Conservation (phyloP, 108 stramenopile species). For the Schizochytrium sp. region DNA sequence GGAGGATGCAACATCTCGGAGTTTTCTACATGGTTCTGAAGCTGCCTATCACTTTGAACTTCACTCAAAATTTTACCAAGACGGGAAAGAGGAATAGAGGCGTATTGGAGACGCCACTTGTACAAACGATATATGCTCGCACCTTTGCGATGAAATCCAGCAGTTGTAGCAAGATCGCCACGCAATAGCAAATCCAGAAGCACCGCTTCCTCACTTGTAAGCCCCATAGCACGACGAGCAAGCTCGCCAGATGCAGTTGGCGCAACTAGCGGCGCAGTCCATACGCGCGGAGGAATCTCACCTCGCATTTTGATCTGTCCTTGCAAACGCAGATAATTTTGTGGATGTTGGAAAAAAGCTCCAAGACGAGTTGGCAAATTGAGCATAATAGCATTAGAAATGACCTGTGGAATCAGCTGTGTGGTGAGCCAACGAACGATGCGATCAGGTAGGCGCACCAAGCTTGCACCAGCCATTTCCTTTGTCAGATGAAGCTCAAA, state of each 20-base stretch:
- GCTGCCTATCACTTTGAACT: background rate
- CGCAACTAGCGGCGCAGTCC: slow-evolving; percentile 10
- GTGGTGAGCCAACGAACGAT: slow-evolving; percentile 54
- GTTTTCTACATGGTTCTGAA: background rate
- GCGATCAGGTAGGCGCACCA: slow-evolving; percentile 42
- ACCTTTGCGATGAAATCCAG: slow-evolving; percentile 40
- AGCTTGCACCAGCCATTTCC: background rate
- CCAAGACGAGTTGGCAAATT: slow-evolving; percentile 38
- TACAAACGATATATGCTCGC: slow-evolving; percentile 9
- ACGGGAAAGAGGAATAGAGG: slow-evolving; percentile 4
- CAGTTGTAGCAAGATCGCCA: slow-evolving; percentile 31
- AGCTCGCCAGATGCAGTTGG: slow-evolving; percentile 45
- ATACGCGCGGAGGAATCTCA: slow-evolving; percentile 55
- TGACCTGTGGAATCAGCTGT: slow-evolving; percentile 44
- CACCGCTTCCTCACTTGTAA: slow-evolving; percentile 39
- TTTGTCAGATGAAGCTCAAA: slow-evolving; percentile 45
- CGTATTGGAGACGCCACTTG: slow-evolving; percentile 59
- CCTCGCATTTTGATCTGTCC: background rate
- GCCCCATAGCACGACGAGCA: slow-evolving; percentile 18
- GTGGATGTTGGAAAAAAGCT: slow-evolving; percentile 19
- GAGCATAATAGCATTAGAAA: slow-evolving; percentile 36
- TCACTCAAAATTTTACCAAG: background rate
- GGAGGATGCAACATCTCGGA: background rate
- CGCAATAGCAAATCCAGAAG: slow-evolving; percentile 26
- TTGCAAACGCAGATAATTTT: background rate